phyloP scores from a whole-genome alignment of 2,329 filamentous ascomycete genomes.

The Colletotrichum lentis region DNA sequence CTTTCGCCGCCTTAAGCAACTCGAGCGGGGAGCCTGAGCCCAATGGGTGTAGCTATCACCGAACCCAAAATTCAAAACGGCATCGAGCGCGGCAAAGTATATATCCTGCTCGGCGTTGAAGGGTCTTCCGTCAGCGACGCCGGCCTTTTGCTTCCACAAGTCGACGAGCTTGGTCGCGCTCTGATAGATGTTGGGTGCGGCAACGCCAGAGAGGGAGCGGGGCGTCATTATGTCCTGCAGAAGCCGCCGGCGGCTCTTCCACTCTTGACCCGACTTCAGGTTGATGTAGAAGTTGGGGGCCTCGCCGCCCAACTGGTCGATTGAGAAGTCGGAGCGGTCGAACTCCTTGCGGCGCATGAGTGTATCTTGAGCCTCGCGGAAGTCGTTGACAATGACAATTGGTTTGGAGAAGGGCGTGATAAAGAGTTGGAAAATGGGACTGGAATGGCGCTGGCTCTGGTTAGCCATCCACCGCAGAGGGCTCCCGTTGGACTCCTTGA shows the following conservation, averaged over 20 bases:
- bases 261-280: conserved; percentile 44
- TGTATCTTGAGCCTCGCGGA: conserved; percentile 49
- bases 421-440: conserved; percentile 58
- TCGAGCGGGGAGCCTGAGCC: background rate
- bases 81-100: conserved; percentile 44
- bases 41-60: conserved; percentile 26
- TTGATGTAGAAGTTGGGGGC: conserved; percentile 47
- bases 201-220: conserved; percentile 45
- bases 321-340: conserved; percentile 45
- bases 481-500: conserved; percentile 41
- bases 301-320: conserved; percentile 45
- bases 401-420: conserved; percentile 53
- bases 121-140: conserved; percentile 43
- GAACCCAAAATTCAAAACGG: conserved; percentile 45
- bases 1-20: background rate
- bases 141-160: conserved; percentile 47
- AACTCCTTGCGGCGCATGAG: conserved; percentile 56
- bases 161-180: conserved; percentile 44
- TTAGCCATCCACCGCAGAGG: background rate
- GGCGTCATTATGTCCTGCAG: conserved; percentile 51
- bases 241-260: conserved; percentile 46
- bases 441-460: conserved; percentile 43
- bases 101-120: conserved; percentile 45
- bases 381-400: conserved; percentile 53
- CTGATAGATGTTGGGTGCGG: conserved; percentile 46